Evolutionary conservation across 768 basidiomycete species (phyloP), one percentile per base, ranked within the genome.

Genomic region (Terana coerulea): DNA sequence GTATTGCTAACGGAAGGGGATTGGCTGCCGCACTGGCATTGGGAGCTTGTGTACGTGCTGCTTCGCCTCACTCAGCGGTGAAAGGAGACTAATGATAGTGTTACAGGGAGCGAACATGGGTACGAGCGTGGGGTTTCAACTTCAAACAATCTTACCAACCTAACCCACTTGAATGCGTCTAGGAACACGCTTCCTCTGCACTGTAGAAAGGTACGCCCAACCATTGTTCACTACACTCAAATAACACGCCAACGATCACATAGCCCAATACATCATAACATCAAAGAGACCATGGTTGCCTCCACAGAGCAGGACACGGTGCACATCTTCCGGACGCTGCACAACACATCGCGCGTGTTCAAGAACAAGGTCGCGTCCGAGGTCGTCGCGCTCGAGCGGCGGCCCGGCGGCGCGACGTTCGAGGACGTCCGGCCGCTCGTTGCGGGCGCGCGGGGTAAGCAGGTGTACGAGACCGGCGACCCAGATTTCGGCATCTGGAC

Each of bases 171-270:
- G 26, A 21, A 26, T 34, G 15, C 47, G 24, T 17, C 17, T 48
- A 72, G 68, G 88, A 11, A 94, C 93, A 8, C 81, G 92, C 5
- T 95, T 97, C 72, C 87, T 95, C 90, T 89, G 88, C 66, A 95
- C 92, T 1, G 80, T 84, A 10, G 93, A 97, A 67, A 82, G 84
- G 81, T 84, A 14, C 12, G 51, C 35, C 8, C 17, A 12, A 5
- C 17, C 5, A 6, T 5, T 12, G n/a, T 7, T 26, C 19, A 6
- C 30, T 26, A 1, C 12, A 30, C 24, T 28, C 2, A 3, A 1
- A 11, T 19, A 14, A 11, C 25, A 19, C n/a, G 19, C 49, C 26
- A 8, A 42, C 28, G 3, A 12, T 3, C 22, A 9, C 47, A 22
- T 52, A 88, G 88, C 49, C 84, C 89, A 12, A 91, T 94, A 49